Percentiles rank a stretch among this genome's conserved stretches.
Conservation (phyloP, 140 eudicot genomes). For the Anethum foeniculum region DNA sequence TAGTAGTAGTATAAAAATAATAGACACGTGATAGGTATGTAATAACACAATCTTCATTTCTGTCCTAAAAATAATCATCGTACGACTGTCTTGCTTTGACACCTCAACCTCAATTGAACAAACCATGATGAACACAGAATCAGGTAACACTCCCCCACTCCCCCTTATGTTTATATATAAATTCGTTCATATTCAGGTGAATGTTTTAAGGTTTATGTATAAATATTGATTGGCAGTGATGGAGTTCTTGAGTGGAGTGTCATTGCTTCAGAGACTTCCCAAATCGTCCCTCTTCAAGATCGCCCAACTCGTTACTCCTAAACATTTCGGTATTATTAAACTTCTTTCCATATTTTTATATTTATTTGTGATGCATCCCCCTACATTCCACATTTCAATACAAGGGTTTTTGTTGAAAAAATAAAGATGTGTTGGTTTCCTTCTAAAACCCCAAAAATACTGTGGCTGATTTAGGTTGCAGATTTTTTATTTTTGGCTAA, state of each 20-base stretch:
- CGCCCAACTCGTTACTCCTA: constrained; percentile 45
- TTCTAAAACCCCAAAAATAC: neutral
- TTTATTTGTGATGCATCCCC: too few relatives aligned
- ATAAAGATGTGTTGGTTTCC: too few relatives aligned
- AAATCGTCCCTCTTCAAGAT: constrained; percentile 59
- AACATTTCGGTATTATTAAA: constrained; percentile 41
- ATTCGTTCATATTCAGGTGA: too few relatives aligned
- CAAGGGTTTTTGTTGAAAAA: too few relatives aligned
- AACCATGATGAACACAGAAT: constrained; percentile 8
- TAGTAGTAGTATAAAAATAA: too few relatives aligned
- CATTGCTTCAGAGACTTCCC: constrained; percentile 90
- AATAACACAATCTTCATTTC: neutral
- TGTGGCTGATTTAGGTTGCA: neutral
- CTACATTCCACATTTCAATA: neutral
- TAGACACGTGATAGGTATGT: neutral
- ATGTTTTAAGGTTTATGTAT: neutral
- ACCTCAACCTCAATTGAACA: neutral
- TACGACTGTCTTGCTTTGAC: neutral
- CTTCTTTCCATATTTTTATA: too few relatives aligned
- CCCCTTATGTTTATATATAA: neutral
- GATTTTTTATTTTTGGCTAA: neutral
- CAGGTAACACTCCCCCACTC: constrained; percentile 1
- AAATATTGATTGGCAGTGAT: constrained; percentile 42
- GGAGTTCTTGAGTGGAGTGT: constrained; percentile 75
- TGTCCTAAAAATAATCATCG: too few relatives aligned